Evolutionary conservation across 805 yeast genomes (phyloP), one percentile per base, ranked within the genome.

Genomic region (Middelhovenomyces tepae): DNA sequence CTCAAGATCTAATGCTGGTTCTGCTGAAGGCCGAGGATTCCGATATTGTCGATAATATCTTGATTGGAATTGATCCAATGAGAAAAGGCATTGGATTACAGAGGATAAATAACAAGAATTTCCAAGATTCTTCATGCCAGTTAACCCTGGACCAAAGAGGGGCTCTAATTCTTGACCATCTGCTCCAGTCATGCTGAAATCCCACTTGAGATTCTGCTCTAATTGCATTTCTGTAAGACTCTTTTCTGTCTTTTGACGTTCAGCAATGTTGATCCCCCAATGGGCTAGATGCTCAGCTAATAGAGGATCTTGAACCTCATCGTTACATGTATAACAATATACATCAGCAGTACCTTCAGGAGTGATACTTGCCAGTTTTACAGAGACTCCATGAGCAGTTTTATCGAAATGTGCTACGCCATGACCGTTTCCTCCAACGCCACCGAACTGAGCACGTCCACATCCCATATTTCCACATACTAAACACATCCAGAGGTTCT

Each of bases 381-480:
- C 82, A 0, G 96, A 95, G 11, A 87, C 73, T 2, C 84, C 73
- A 57, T 91, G 98, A 1, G 63, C 65, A 0, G 71, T 44, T 8
- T 50, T 32, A 23, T 78, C 72, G 49, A 54, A 78, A 57, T 91
- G 99, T 0, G 57, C 53, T 38, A 89, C 60, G 0, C 94, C 97
- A 55, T 91, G 98, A 0, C 94, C 77, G 51, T 89, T 75, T 4
- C 99, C 99, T n/a, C 86, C 79, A 8, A 81, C 73, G 16, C 93
- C 89, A 22, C 97, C 98, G 51, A 82, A 84, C 56, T 91, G 98
- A 20, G 77, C 76, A 43, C 99, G 65, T 4, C 99, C 99, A 60
- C 99, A 91, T 4, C 95, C 95, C 7, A 86, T 47, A n/a, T 70
- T 60, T 2, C 98, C 98, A 67, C 98, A 91, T 31, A 71, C 71